Evolutionary conservation across 352 stramenopile species (phyloP), one percentile per base, ranked within the genome.

Genomic region (Phytophthora rubi): DNA sequence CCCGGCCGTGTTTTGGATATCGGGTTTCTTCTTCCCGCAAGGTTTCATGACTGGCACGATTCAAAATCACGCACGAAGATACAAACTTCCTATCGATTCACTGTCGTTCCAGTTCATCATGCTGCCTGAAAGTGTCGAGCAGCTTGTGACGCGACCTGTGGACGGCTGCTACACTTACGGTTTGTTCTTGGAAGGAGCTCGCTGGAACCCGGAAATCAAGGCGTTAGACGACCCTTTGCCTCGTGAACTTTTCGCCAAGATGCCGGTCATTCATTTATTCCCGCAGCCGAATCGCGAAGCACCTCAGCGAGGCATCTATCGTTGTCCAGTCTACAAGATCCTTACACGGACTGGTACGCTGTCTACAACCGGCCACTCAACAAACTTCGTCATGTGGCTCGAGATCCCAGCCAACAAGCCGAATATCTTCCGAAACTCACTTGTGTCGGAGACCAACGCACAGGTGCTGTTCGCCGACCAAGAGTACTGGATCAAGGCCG

Each of bases 351-450:
- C 89, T n/a, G 73, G 73, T 18, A 83, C 73, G 15, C 42, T 81
- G 48, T 83, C 76, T 5, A 81, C 76, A 8, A 83, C 76, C 1
- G 73, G 73, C 2, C 76, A 81, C 61, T 81, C 75, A 23, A 81
- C 73, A 42, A 83, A 99, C 82, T 99, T 99, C 76, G 88, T 99
- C 71, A 98, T 98, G 80, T 99, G 96, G 97, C 96, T 99, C 60
- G 94, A 98, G 65, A 88, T 99, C 15, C 97, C 97, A 18, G 85
- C 83, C 23, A 93, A 76, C 67, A 90, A 91, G 56, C 65, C 62
- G 51, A 95, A 75, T 45, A 90, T 86, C 80, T 93, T 79, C 76
- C 88, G 92, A 42, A 96, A 92, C 54, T 93, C 82, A 51, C 83
- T 98, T 33, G 92, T 98, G 30, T 98, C 93, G 0, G 93, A 98